Base-by-base conservation (phyloP, 148 eudicot genomes). In the Chenopodium album region DNA sequence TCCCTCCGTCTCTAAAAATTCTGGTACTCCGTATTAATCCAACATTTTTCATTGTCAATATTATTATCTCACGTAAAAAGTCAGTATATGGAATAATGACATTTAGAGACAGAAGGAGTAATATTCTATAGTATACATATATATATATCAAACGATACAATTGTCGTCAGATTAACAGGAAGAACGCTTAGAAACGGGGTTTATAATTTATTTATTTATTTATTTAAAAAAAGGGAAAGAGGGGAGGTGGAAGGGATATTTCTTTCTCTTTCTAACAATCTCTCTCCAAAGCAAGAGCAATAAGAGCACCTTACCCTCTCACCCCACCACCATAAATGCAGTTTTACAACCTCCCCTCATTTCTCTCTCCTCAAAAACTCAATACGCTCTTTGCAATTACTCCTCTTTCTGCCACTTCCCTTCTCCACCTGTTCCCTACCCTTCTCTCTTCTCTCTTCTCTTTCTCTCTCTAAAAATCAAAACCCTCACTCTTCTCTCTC, bases 271-370 rank as follows among this genome's bases (percentile, higher is more conserved):
- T 73, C 32, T 60, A 26, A 17, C 29, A 59, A 52, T 32, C 75
- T 80, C 52, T 71, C 32, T 22, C 31, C 12, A 7, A 71, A 71
- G 65, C 48, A 59, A 59, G 31, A 29, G 69, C 77, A 76, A 82
- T 82, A 34, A 82, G 32, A 76, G 44, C 62, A 77, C 77, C 76
- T 70, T 70, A 44, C 75, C 28, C 76, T 76, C 41, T 76, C 76
- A 82, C 84, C 84, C 84, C 84, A 75, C 83, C 82, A 78, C 87
- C 86, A 87, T 87, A 84, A 81, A 87, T 84, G 86, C 86, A 75
- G 64, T 31, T 85, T 85, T 79, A 78, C 88, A 87, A 82, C 85
- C 78, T 73, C 87, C 74, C 76, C 77, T 50, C 48, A 34, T 52
- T 59, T 22, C 31, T 60, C 67, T 73, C 17, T 63, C 71, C 85